Conservation (phyloP, 192 early-diverging fungal genomes). For the Diversispora epigaea region DNA sequence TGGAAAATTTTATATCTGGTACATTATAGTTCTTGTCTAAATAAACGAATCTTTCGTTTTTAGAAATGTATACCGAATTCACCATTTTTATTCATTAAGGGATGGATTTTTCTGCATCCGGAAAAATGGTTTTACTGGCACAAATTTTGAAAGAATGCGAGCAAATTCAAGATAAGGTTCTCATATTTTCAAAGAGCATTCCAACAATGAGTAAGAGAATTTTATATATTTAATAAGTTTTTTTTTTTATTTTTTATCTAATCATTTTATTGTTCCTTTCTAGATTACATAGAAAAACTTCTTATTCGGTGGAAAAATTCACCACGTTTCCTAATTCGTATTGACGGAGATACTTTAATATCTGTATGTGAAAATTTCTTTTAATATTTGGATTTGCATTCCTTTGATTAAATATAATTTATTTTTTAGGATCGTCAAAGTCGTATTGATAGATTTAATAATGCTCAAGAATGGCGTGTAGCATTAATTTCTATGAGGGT, state of each 20-base stretch:
- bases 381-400: not conserved
- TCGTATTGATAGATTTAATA: slow-evolving; percentile 5
- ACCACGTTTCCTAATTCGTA: slow-evolving; percentile 34
- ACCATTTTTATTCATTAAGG: slow-evolving; percentile 35
- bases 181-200: slow-evolving; percentile 73
- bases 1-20: not conserved
- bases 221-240: not conserved
- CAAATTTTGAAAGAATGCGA: slow-evolving; percentile 55
- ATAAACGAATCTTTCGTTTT: not conserved
- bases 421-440: not conserved
- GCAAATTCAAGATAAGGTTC: slow-evolving; percentile 59
- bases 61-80: not conserved
- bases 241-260: not conserved
- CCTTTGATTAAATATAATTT: slow-evolving; percentile 39
- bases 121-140: slow-evolving; percentile 57
- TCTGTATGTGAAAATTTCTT: slow-evolving; percentile 14
- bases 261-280: not conserved
- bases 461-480: not conserved
- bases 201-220: slow-evolving; percentile 58
- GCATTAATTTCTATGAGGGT: slow-evolving; percentile 20
- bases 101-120: not conserved
- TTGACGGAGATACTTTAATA: slow-evolving; percentile 50
- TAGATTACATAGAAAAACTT: slow-evolving; percentile 4
- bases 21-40: not conserved
- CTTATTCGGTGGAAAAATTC: not conserved